Evolutionary conservation across 2,329 filamentous ascomycete species (phyloP), one percentile per base, ranked within the genome.

Genomic region (Pseudocercospora cruenta): DNA sequence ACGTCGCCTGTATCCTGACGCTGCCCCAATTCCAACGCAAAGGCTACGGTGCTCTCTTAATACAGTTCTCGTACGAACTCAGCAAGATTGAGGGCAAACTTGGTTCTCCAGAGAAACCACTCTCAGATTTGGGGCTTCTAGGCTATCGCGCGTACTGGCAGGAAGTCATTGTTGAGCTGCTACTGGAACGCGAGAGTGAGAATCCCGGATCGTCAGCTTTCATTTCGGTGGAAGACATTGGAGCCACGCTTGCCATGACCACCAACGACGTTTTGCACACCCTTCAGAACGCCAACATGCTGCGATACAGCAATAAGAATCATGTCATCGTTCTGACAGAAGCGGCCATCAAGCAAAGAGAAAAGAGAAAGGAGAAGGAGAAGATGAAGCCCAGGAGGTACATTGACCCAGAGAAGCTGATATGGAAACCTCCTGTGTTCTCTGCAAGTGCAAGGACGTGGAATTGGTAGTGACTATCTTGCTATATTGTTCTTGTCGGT

Each of bases 111-210:
- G 95, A 99, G 78, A 99, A 99, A 79, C 95, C 95, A 0, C 87
- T 99, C 1, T 96, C 92, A 39, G 95, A 99, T 85, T 79, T 99
- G 64, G 95, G 95, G 70, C 84, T 99, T 19, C 83, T 99, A 28
- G 94, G 94, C 73, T 99, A 99, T 79, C 89, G 95, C 58, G 94
- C 97, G 70, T 99, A 97, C 80, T 99, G 95, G 95, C 93, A 94
- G 31, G 95, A 99, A 78, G 93, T 93, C 58, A 92, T 99, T 39
- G 86, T 98, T 4, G 94, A 97, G 66, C 78, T 96, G 14, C 84
- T 99, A n/a, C 81, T 96, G 55, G 90, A 90, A 58, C 86, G 86
- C 58, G 89, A 89, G 67, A 78, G 78, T 2, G 65, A 67, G 31
- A 69, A 45, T 19, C 65, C 82, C 75, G 19, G 84, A 19, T 64